phyloP scores from a whole-genome alignment of 768 basidiomycete genomes.

The Boletales sp. region DNA sequence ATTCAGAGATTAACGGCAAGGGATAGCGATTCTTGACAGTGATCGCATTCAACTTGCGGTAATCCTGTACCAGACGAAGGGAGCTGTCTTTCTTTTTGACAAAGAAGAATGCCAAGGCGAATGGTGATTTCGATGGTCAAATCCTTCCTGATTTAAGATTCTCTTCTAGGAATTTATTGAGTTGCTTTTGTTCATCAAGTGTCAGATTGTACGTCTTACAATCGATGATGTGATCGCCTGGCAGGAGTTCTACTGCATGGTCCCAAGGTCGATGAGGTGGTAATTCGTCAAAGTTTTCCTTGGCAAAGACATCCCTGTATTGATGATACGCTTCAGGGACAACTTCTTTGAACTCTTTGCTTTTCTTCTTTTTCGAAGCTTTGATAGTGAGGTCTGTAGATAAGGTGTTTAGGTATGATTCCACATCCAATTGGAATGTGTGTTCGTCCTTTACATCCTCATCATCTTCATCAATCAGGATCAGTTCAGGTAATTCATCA shows the following conservation, averaged over 20 bases:
- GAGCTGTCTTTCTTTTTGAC: neutral
- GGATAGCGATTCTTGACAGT: neutral
- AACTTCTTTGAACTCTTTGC: neutral
- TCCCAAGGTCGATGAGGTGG: neutral
- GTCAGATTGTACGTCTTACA: neutral
- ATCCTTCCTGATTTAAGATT: neutral
- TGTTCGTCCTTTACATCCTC: too few relatives aligned
- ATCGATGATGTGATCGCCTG: neutral
- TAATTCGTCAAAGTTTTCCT: neutral
- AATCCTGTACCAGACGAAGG: neutral
- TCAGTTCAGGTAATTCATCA: too few relatives aligned
- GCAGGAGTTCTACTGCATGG: neutral
- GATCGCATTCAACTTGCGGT: neutral
- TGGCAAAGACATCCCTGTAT: neutral
- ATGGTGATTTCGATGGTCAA: neutral
- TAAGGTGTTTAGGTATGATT: neutral
- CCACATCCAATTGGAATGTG: neutral
- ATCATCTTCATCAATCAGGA: neutral
- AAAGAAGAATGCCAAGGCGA: neutral
- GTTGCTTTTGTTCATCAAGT: neutral
- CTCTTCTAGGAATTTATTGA: neutral
- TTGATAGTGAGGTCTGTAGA: neutral
- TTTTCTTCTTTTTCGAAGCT: neutral
- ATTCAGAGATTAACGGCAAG: neutral
- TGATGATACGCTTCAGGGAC: neutral